These are phyloP conservation scores for Xerocomus spinulosus DNA, from an alignment of 768 basidiomycete genomes.

Conservation along the genomic window DNA sequence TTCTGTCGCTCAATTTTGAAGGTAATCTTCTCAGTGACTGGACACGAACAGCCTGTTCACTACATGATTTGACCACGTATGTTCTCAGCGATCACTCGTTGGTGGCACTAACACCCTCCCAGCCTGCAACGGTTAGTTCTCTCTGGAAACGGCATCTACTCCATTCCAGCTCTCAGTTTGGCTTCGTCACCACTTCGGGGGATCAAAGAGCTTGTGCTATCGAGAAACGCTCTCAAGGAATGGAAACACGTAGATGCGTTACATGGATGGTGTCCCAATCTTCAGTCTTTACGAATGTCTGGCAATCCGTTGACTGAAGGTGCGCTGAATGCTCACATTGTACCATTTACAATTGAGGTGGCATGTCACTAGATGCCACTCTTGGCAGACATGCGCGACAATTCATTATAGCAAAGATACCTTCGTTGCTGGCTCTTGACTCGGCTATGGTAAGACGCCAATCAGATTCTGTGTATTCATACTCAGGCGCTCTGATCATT, in stretches of 20 bases:
- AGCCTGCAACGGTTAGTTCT: conserved; percentile 63
- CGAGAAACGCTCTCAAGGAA: conserved; percentile 50
- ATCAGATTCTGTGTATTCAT: conserved; percentile 1
- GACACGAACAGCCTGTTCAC: conserved; percentile 42
- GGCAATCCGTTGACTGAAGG: conserved; percentile 65
- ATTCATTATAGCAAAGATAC: conserved; percentile 62
- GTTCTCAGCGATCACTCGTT: background rate
- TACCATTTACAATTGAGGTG: conserved; percentile 1
- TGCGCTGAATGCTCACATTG: conserved; percentile 21
- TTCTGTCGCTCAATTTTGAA: conserved; percentile 66
- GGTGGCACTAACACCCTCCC: conserved; percentile 7
- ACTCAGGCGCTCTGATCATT: conserved; percentile 9
- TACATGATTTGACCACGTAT: conserved; percentile 46
- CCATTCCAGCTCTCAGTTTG: conserved; percentile 37
- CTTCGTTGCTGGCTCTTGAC: conserved; percentile 59
- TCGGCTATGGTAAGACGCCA: conserved; percentile 49
- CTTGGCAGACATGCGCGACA: conserved; percentile 45
- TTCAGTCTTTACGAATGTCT: conserved; percentile 55
- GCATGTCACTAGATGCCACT: conserved; percentile 31
- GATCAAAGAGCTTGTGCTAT: conserved; percentile 59
- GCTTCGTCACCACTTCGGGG: conserved; percentile 25
- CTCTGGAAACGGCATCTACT: conserved; percentile 53
- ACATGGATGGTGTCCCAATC: conserved; percentile 60
- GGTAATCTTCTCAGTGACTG: conserved; percentile 60
- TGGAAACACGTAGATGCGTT: conserved; percentile 69